Conservation (phyloP, 108 stramenopile genomes). For the Cyclostephanos tholiformis region DNA sequence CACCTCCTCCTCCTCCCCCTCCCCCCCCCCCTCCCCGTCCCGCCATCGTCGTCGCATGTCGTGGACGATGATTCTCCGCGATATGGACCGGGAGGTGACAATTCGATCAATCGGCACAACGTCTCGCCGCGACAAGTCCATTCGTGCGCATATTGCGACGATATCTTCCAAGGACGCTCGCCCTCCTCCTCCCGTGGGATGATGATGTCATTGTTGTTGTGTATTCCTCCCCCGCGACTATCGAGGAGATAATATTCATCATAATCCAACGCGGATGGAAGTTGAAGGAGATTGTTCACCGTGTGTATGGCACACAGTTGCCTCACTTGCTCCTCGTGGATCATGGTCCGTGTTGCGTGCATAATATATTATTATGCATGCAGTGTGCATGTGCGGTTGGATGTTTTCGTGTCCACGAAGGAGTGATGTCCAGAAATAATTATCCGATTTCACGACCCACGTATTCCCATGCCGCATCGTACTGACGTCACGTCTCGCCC, state of each 20-base stretch:
- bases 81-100: no score
- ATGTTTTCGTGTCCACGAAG: no score
- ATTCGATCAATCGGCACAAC: conserved; percentile 12
- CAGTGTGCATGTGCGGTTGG: no score
- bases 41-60: background rate
- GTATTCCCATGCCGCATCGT: no score
- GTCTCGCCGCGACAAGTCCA: conserved; percentile 14
- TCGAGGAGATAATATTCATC: no score
- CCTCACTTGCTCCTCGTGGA: conserved; percentile 52
- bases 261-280: conserved; percentile 21
- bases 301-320: conserved; percentile 53
- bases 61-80: background rate
- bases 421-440: no score
- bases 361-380: no score
- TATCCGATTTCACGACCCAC: no score
- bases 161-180: background rate
- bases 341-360: no score
- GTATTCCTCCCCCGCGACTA: background rate
- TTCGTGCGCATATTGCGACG: background rate
- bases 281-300: conserved; percentile 51
- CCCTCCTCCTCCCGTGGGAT: background rate
- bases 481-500: no score
- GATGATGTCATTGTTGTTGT: background rate
- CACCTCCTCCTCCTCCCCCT: background rate
- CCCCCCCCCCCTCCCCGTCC: background rate